Percentiles rank a stretch among this genome's conserved stretches.
phyloP scores from a whole-genome alignment of 208 protist genomes.

The Wallacemonas sp. region DNA sequence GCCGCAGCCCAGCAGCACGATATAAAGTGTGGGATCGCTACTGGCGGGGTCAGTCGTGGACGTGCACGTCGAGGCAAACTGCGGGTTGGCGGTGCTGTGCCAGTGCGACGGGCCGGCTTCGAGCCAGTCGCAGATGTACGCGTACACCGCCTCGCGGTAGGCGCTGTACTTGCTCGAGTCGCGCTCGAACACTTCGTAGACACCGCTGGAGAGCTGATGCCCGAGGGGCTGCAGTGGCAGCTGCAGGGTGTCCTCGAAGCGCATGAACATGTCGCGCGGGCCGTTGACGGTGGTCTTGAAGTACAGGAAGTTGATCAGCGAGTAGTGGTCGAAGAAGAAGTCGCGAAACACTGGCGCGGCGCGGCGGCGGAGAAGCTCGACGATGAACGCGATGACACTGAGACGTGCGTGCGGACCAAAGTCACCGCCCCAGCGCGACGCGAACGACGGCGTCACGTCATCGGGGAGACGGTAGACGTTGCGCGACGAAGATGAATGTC shows the following conservation, averaged over 20 bases:
- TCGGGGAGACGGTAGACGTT: slow-evolving; percentile 19
- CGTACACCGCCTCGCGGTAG: slow-evolving; percentile 90
- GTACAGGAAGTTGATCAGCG: slow-evolving; percentile 66
- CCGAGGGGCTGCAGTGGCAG: slow-evolving; percentile 96
- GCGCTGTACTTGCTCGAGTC: slow-evolving; percentile 97
- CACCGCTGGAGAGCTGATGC: slow-evolving; percentile 96
- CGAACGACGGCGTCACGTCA: slow-evolving; percentile 41
- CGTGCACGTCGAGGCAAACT: slow-evolving; percentile 11
- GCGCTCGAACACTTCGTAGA: slow-evolving; percentile 99
- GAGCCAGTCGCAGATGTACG: slow-evolving; percentile 70
- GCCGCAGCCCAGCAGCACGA: slow-evolving; percentile 98
- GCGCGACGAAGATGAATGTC: too few relatives aligned
- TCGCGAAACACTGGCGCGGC: slow-evolving; percentile 59
- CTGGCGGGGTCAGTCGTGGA: slow-evolving; percentile 18
- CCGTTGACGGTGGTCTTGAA: slow-evolving; percentile 41
- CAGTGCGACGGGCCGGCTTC: slow-evolving; percentile 24
- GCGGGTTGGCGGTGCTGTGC: slow-evolving; percentile 28
- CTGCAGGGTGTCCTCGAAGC: slow-evolving; percentile 93
- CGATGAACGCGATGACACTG: slow-evolving; percentile 51
- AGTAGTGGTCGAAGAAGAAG: slow-evolving; percentile 65
- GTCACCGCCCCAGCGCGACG: slow-evolving; percentile 55
- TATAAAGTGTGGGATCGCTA: slow-evolving; percentile 41
- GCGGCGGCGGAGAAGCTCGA: slow-evolving; percentile 78
- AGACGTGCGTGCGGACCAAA: slow-evolving; percentile 40
- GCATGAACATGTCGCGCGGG: slow-evolving; percentile 54